Percentiles rank a stretch among this genome's conserved stretches.
phyloP scores from a whole-genome alignment of 2,329 filamentous ascomycete species.

The Neofusicoccum sp. region DNA sequence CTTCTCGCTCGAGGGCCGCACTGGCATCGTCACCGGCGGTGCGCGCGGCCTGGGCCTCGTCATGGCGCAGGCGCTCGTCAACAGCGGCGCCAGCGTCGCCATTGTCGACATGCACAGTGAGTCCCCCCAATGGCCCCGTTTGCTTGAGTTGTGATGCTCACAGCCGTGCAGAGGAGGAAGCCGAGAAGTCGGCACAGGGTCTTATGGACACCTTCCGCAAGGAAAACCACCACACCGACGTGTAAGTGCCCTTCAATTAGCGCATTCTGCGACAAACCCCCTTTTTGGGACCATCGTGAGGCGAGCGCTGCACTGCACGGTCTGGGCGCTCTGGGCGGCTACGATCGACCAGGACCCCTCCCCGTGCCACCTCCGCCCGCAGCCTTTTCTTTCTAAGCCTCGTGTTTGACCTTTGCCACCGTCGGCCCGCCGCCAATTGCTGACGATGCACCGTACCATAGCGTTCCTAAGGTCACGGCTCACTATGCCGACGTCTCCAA shows the following conservation, averaged over 20 bases:
- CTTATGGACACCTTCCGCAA: conserved; percentile 75
- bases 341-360: not conserved
- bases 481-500: conserved; percentile 88
- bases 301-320: too few species aligned
- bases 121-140: conserved; percentile 35
- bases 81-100: conserved; percentile 84
- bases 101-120: conserved; percentile 92
- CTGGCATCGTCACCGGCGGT: conserved; percentile 86
- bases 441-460: conserved; percentile 34
- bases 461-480: conserved; percentile 80
- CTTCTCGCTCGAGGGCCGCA: conserved; percentile 84
- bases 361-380: conserved; percentile 6
- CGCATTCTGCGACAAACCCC: not conserved
- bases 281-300: not conserved
- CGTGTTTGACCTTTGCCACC: not conserved
- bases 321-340: not conserved
- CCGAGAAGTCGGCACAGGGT: conserved; percentile 71
- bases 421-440: not conserved
- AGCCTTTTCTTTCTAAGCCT: not conserved
- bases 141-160: not conserved
- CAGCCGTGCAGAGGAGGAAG: conserved; percentile 70
- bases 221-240: conserved; percentile 75
- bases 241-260: conserved; percentile 49
- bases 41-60: conserved; percentile 86
- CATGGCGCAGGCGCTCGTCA: conserved; percentile 89